phyloP scores from a whole-genome alignment of 192 early-diverging fungal genomes.

The Coemansia sp. region DNA sequence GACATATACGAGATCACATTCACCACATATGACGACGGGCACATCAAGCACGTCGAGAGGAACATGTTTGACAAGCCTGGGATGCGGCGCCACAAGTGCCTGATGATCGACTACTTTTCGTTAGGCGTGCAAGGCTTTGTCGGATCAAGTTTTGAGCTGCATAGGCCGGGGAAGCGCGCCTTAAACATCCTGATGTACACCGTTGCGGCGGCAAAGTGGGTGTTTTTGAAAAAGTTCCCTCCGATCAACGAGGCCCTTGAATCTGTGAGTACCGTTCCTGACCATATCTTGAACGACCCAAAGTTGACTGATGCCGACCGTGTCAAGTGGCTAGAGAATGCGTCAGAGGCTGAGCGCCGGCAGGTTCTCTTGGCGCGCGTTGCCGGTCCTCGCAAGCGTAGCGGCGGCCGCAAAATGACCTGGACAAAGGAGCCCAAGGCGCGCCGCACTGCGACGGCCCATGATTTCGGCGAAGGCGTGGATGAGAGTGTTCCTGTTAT shows the following conservation, averaged over 20 bases:
- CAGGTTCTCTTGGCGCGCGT: conserved; percentile 42
- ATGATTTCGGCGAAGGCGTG: conserved; percentile 43
- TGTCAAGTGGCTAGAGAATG: conserved; percentile 35
- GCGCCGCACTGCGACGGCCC: conserved; percentile 30
- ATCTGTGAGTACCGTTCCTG: conserved; percentile 58
- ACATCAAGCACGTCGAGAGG: conserved; percentile 65
- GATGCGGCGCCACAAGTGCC: conserved; percentile 53
- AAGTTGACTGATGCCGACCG: conserved; percentile 41
- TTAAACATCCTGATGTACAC: conserved; percentile 71
- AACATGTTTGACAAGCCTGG: conserved; percentile 49
- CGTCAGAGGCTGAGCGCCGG: conserved; percentile 33
- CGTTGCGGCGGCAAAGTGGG: conserved; percentile 64
- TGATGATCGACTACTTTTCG: conserved; percentile 76
- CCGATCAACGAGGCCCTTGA: conserved; percentile 65
- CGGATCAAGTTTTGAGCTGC: conserved; percentile 70
- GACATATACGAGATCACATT: conserved; percentile 73
- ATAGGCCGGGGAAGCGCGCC: conserved; percentile 65
- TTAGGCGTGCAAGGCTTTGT: conserved; percentile 75
- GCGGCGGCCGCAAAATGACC: conserved; percentile 41
- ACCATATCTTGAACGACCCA: conserved; percentile 51
- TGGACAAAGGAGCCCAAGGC: conserved; percentile 51
- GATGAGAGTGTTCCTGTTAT: conserved; percentile 54
- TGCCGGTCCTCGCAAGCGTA: conserved; percentile 39
- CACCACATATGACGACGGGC: conserved; percentile 62
- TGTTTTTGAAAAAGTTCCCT: conserved; percentile 63